A percentile compares a stretch with the other conserved stretches of the same genome.
Conservation (phyloP, 176 grass and related monocot genomes). For the Aegilops umbellulata region DNA sequence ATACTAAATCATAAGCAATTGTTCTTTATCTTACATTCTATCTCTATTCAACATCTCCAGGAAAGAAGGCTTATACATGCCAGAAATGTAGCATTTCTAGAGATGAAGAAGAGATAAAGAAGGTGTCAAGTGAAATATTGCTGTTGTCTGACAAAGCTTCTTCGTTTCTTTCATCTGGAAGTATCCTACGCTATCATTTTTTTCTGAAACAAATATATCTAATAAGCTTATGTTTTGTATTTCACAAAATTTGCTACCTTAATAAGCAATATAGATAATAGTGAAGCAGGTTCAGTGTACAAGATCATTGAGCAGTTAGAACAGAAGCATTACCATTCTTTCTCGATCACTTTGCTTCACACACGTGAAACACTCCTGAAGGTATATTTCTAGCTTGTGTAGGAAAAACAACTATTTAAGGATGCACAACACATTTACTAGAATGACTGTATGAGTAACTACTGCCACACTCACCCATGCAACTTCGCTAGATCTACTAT, state of each 20-base stretch:
- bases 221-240: neutral
- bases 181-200: conserved; percentile 56
- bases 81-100: conserved; percentile 72
- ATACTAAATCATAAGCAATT: neutral
- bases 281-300: conserved; percentile 63
- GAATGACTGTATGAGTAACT: neutral
- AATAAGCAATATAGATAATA: conserved; percentile 54
- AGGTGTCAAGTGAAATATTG: conserved; percentile 45
- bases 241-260: conserved; percentile 27
- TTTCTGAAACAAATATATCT: neutral
- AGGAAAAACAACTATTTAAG: neutral
- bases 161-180: conserved; percentile 47
- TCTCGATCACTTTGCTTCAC: conserved; percentile 65
- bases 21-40: conserved; percentile 11
- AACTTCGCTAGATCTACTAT: neutral
- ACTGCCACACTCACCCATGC: neutral
- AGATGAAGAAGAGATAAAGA: conserved; percentile 61
- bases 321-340: conserved; percentile 62
- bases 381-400: conserved; percentile 46
- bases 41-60: conserved; percentile 43
- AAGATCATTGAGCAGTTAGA: conserved; percentile 62
- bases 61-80: conserved; percentile 56
- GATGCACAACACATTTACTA: neutral
- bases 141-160: conserved; percentile 58
- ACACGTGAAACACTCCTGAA: conserved; percentile 81